Base-by-base conservation (phyloP, 164 flowering plant genomes). In the Nelumbo lutea region DNA sequence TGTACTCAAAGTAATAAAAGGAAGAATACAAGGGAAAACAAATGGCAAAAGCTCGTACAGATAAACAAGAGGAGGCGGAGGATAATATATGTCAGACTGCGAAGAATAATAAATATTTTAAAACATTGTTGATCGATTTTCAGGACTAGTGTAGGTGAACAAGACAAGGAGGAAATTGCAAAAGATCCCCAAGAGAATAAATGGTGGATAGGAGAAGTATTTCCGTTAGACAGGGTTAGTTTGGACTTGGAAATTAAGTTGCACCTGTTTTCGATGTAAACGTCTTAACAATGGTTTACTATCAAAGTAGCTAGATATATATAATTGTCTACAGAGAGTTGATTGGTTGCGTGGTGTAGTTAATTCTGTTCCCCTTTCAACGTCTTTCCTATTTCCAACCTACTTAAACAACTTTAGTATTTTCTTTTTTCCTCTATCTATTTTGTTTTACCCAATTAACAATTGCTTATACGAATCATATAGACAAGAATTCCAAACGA, bases 321-420 rank as follows among this genome's bases (percentile, higher is more conserved):
- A 6, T 27, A 58, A 59, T 66, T 15, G 5, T 8, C 47, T 5
- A 63, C 6, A 43, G 70, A 65, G 68, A 70, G 67, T 57, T 57
- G 55, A 68, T 64, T 72, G 84, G 83, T 86, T 88, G 83, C 82
- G 84, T 83, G 83, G 83, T 81, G 70, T 72, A 84, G 79, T 81
- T 75, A 85, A 76, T 81, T 83, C 85, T 67, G 87, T 84, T 86
- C 81, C 80, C 70, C 89, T 88, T 79, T 88, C 90, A 86, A 85
- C 85, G 74, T 88, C 93, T 76, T 65, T 61, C 71, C 77, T 43
- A 78, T 84, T 88, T 86, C 93, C 80, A 88, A 86, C 90, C 92
- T 86, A 86, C 83, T 55, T 61, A 76, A 76, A 79, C 83, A 76
- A 78, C 81, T 79, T 62, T 70, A 47, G 9, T 40, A 56, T 69